Percentiles rank a stretch among this genome's conserved stretches.
These are phyloP conservation scores for Vigna hirtella DNA, from an alignment of 306 rosid species.

Conservation along the genomic window DNA sequence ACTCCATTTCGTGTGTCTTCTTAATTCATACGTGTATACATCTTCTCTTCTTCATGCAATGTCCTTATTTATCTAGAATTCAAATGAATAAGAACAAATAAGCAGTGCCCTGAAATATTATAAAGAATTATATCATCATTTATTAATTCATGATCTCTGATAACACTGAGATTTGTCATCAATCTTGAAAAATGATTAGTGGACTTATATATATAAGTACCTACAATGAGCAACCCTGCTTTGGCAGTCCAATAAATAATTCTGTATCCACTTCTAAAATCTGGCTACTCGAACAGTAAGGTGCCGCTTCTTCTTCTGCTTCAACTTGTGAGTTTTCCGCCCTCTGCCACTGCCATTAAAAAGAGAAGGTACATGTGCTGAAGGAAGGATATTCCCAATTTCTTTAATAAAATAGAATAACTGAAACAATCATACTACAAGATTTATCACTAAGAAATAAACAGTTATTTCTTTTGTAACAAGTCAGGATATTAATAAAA, in stretches of 20 bases:
- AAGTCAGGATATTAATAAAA: no score
- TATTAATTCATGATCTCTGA: background rate
- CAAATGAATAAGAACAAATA: conserved; percentile 30
- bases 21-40: background rate
- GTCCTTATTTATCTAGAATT: background rate
- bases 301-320: conserved; percentile 15
- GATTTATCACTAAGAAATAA: no score
- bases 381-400: background rate
- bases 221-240: conserved; percentile 36
- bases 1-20: conserved; percentile 21
- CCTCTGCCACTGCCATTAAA: conserved; percentile 40
- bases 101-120: background rate
- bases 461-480: no score
- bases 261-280: conserved; percentile 53
- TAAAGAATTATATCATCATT: background rate
- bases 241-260: conserved; percentile 61
- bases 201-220: background rate
- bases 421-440: background rate
- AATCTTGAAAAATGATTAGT: background rate
- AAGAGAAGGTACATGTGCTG: no score
- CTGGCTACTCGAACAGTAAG: conserved; percentile 29
- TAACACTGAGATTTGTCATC: conserved; percentile 11
- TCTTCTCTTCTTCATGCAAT: background rate
- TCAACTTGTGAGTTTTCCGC: conserved; percentile 27
- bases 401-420: background rate